Base-by-base conservation (phyloP, 1,139 yeast genomes). In the Pichia sp. region DNA sequence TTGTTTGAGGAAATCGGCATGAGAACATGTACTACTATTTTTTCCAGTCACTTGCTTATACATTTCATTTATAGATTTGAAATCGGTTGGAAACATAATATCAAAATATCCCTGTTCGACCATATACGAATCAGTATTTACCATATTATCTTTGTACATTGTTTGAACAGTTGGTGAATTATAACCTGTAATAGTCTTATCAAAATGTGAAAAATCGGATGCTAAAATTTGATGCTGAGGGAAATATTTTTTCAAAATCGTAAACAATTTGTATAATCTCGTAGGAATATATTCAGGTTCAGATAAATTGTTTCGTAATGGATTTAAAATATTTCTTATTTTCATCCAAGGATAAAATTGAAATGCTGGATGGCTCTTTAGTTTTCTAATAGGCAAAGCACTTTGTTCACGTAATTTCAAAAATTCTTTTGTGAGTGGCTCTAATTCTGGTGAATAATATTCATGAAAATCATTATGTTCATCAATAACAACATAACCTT, bases 111-210 rank as follows among this genome's bases (percentile, higher is more conserved):
- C 96, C 59, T 85, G 95, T 39, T 82, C 72, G 11, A 78, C 84
- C 92, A 87, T 82, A 60, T 82, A 86, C 0, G 92, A 79, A 31
- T 80, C 70, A 0, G 80, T 76, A 40, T 86, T 84, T 3, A 85
- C 74, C 80, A 82, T 83, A 47, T 71, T 70, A 48, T 80, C 78
- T 49, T 80, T 73, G 47, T 84, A 66, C 54, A 86, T 77, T 0
- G 95, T 87, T 58, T 87, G 96, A 0, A 87, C 95, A 2, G 86
- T 92, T 0, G 96, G 96, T 0, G 87, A 73, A 55, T 78, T 79
- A 58, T 79, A 82, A 0, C 92, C 95, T 2, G 69, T 64, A 11
- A 80, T 73, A 1, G 83, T 63, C 32, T 78, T 79, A 7, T 85
- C 80, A 40, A 87, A 67, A 50, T 70, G 66, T 47, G 83, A 73